Conservation (phyloP, 495 filamentous ascomycete genomes). For the Penicillium cinerascens region DNA sequence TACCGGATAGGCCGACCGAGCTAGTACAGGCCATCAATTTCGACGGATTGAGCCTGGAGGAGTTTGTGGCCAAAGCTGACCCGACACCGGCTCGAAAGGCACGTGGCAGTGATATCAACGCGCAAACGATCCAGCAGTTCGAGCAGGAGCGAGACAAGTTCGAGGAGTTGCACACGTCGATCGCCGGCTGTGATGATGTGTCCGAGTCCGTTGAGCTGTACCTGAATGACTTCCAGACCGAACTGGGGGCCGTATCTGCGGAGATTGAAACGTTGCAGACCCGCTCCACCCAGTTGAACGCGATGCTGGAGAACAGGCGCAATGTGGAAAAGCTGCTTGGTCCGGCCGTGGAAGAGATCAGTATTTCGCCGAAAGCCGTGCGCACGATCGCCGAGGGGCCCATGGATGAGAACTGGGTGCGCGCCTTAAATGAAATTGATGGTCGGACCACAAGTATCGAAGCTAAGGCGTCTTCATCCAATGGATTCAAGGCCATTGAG, state of each 20-base stretch:
- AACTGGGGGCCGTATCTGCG: conserved; percentile 83
- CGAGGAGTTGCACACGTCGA: conserved; percentile 85
- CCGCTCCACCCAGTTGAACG: conserved; percentile 77
- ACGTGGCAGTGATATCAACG: conserved; percentile 50
- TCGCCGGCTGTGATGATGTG: conserved; percentile 86
- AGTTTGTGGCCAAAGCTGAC: conserved; percentile 55
- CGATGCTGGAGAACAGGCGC: conserved; percentile 84
- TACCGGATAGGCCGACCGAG: conserved; percentile 35
- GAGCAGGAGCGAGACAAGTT: conserved; percentile 85
- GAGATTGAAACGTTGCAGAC: conserved; percentile 93
- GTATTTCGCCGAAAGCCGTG: conserved; percentile 76
- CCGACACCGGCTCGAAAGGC: conserved; percentile 25
- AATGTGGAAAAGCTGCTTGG: conserved; percentile 84
- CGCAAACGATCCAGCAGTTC: conserved; percentile 75
- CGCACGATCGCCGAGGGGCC: conserved; percentile 79
- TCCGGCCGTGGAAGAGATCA: conserved; percentile 88
- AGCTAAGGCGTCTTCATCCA: conserved; percentile 54
- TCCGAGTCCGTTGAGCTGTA: conserved; percentile 90
- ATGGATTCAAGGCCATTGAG: conserved; percentile 66
- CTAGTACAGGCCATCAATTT: conserved; percentile 73
- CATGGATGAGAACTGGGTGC: conserved; percentile 88
- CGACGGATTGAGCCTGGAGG: conserved; percentile 66
- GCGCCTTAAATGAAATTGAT: conserved; percentile 79
- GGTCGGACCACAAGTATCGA: conserved; percentile 70
- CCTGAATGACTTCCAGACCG: conserved; percentile 85